Conservation (phyloP, 129 eudicot species). For the Kitagawia praeruptora region DNA sequence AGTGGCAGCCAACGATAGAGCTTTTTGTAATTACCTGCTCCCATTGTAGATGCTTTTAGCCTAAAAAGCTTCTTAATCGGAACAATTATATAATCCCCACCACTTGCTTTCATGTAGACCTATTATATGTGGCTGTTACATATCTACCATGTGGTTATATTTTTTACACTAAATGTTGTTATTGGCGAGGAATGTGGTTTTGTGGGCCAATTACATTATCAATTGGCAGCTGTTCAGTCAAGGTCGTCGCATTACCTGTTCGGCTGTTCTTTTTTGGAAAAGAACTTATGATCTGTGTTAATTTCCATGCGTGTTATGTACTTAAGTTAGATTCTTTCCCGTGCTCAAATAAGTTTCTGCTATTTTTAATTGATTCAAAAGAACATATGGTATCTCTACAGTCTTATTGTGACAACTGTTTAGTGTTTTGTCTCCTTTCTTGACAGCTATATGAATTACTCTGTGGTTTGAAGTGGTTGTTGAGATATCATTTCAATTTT, state of each 20-base stretch:
- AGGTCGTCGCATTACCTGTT: too few relatives aligned
- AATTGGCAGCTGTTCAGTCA: neutral
- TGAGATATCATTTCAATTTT: neutral
- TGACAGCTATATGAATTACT: neutral
- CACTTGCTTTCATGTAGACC: conserved; percentile 17
- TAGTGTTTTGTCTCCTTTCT: neutral
- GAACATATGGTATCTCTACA: neutral
- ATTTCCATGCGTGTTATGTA: neutral
- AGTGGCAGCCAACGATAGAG: neutral
- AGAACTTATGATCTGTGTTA: neutral
- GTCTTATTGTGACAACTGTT: neutral
- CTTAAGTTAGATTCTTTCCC: neutral
- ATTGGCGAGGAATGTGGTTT: conserved; percentile 19
- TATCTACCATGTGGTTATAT: conserved; percentile 21
- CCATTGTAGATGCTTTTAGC: neutral
- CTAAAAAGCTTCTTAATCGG: neutral
- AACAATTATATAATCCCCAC: neutral
- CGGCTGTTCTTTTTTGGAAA: conserved; percentile 11
- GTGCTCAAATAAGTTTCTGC: neutral
- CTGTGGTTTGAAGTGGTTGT: neutral
- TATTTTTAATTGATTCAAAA: neutral
- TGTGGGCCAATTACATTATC: conserved; percentile 15
- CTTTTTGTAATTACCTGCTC: neutral
- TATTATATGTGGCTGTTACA: conserved; percentile 27
- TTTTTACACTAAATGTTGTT: conserved; percentile 16